phyloP scores from a whole-genome alignment of 129 eudicot genomes.

The Tagetes patula region DNA sequence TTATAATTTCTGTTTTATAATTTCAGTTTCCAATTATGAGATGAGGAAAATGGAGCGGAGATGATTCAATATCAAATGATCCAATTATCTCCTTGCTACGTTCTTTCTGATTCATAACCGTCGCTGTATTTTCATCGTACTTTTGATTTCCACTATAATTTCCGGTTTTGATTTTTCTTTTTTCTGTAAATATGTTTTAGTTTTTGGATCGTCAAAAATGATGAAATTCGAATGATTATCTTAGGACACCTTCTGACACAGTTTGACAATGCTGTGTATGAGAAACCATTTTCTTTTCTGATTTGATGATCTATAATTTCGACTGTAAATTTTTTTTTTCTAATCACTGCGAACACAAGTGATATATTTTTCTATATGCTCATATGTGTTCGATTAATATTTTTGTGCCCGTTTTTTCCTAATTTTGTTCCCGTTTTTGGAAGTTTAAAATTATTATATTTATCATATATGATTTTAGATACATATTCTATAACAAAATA shows the following conservation, averaged over 20 bases:
- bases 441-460: no score
- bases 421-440: no score
- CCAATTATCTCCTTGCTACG: conserved; percentile 45
- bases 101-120: conserved; percentile 52
- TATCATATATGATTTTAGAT: no score
- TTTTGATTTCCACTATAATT: not conserved
- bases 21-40: conserved; percentile 9
- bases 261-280: conserved; percentile 66
- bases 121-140: not conserved
- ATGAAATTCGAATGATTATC: conserved; percentile 60
- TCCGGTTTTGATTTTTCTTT: not conserved
- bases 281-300: conserved; percentile 50
- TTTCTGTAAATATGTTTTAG: not conserved
- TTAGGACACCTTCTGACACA: conserved; percentile 86
- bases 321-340: not conserved
- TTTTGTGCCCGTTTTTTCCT: no score
- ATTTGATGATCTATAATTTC: conserved; percentile 27
- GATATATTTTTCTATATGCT: no score
- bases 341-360: not conserved
- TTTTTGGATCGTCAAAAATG: conserved; percentile 37
- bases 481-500: no score
- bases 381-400: no score
- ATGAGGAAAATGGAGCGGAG: conserved; percentile 44
- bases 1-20: not conserved
- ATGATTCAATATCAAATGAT: conserved; percentile 38